phyloP scores from a whole-genome alignment of 1,139 yeast species.

The Suhomyces terraborum region DNA sequence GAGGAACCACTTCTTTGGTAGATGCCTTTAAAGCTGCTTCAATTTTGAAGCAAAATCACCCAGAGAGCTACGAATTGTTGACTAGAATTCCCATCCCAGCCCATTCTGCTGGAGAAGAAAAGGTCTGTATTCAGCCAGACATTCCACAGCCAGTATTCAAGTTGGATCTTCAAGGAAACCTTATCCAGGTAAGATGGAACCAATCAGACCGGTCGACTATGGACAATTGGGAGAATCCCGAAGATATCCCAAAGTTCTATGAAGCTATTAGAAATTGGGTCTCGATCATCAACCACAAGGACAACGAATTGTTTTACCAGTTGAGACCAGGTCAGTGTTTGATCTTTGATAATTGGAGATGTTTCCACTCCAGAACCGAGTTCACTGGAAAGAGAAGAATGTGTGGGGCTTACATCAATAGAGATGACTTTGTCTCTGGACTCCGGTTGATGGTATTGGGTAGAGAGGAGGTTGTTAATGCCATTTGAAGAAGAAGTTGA shows the following conservation, averaged over 20 bases:
- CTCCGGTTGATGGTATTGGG: slow-evolving; percentile 55
- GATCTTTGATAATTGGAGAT: slow-evolving; percentile 78
- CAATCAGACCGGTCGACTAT: slow-evolving; percentile 72
- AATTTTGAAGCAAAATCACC: slow-evolving; percentile 47
- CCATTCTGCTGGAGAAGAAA: slow-evolving; percentile 75
- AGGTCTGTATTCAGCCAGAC: slow-evolving; percentile 66
- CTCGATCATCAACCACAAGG: slow-evolving; percentile 49
- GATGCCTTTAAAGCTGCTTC: slow-evolving; percentile 70
- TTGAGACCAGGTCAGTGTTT: slow-evolving; percentile 69
- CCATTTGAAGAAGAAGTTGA: too few relatives aligned
- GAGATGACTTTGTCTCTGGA: slow-evolving; percentile 68
- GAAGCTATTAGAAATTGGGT: slow-evolving; percentile 63
- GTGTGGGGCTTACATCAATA: slow-evolving; percentile 75
- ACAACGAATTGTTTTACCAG: slow-evolving; percentile 58
- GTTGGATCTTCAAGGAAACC: slow-evolving; percentile 53
- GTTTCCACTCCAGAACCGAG: slow-evolving; percentile 69
- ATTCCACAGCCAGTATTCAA: slow-evolving; percentile 63
- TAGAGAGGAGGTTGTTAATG: slow-evolving; percentile 48
- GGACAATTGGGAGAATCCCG: slow-evolving; percentile 57
- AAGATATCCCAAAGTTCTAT: slow-evolving; percentile 59
- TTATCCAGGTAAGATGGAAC: slow-evolving; percentile 74
- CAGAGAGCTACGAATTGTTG: slow-evolving; percentile 57
- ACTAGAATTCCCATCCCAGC: slow-evolving; percentile 63
- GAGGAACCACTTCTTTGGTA: slow-evolving; percentile 73
- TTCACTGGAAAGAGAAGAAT: slow-evolving; percentile 71